Base-by-base conservation (phyloP, 495 filamentous ascomycete genomes). In the Penicillium mononematosum region DNA sequence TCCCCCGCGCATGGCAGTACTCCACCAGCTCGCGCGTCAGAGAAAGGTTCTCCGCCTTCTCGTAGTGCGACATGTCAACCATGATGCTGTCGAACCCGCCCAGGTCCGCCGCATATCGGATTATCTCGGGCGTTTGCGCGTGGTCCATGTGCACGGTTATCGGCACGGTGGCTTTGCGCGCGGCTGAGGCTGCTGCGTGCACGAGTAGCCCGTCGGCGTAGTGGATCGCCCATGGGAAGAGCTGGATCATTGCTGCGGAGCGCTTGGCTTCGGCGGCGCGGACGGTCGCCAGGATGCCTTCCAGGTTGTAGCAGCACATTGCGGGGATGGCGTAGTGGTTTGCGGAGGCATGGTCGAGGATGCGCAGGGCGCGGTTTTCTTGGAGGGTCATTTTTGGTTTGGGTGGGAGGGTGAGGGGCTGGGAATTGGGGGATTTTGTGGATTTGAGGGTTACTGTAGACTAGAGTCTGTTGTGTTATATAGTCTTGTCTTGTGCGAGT, bases 281-380 rank as follows among this genome's bases (percentile, higher is more conserved):
- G 53, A 95, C 85, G 1, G 85, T 85, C 24, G 88, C 90, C 46
- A 92, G 81, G 70, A 92, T 88, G 63, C 85, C 85, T 76, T 92
- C 89, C 66, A 91, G 80, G 78, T 92, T 92, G 83, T 95, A 95
- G 78, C 83, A 88, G 75, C 86, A 90, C 83, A 90, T 88, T 58
- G 83, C 87, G 2, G 88, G 83, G 19, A 92, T 79, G 61, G 81
- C 88, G 72, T 90, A 91, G 24, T 85, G 78, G 63, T 82, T 81
- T 16, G 76, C 70, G 53, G 80, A 77, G 54, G 88, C 88, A 53
- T 82, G 81, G 70, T 86, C 80, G 63, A 91, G 83, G 69, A 91
- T 86, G 59, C 74, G 62, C 68, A 87, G 77, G 54, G 87, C 85
- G 64, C 83, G 83, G 75, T 91, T 90, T 64, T 82, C 75, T 54